A percentile compares a stretch with the other conserved stretches of the same genome.
These are phyloP conservation scores for Hypoxylon fragiforme DNA, from an alignment of 495 filamentous ascomycete genomes.

Conservation along the genomic window DNA sequence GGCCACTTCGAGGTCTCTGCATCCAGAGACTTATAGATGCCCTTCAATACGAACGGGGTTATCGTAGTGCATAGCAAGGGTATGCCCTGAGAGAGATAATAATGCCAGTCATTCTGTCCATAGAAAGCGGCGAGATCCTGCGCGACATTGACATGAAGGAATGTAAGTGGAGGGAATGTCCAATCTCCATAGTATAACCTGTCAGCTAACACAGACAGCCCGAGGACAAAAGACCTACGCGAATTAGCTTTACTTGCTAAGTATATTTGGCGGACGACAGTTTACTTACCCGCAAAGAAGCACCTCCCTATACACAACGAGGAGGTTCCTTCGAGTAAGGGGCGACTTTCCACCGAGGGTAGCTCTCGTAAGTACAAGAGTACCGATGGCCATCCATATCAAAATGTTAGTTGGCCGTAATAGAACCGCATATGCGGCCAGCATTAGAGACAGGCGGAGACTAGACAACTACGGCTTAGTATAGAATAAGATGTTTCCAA, in stretches of 20 bases:
- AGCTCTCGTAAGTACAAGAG: conserved; percentile 47
- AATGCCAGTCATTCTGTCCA: conserved; percentile 87
- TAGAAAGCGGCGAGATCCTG: conserved; percentile 89
- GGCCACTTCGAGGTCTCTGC: conserved; percentile 36
- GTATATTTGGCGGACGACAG: conserved; percentile 16
- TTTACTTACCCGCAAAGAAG: conserved; percentile 64
- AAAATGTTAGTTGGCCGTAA: conserved; percentile 88
- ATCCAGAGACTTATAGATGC: conserved; percentile 58
- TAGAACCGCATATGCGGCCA: conserved; percentile 83
- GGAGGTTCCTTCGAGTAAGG: conserved; percentile 48
- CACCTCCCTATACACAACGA: conserved; percentile 62
- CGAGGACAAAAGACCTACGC: conserved; percentile 54
- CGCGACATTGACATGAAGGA: conserved; percentile 89
- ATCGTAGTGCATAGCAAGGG: conserved; percentile 85
- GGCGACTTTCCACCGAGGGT: conserved; percentile 43
- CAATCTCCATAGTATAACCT: conserved; percentile 81
- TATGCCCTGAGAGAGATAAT: conserved; percentile 88
- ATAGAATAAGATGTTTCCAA: background rate
- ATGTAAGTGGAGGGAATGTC: conserved; percentile 88
- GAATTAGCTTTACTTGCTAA: conserved; percentile 36
- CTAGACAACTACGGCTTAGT: conserved; percentile 36
- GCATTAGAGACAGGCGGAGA: conserved; percentile 67
- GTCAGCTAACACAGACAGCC: conserved; percentile 69
- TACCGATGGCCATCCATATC: conserved; percentile 71
- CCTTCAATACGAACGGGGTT: conserved; percentile 71